These are phyloP conservation scores for Cryphonectria japonica DNA, from an alignment of 2,329 filamentous ascomycete genomes.

Conservation along the genomic window DNA sequence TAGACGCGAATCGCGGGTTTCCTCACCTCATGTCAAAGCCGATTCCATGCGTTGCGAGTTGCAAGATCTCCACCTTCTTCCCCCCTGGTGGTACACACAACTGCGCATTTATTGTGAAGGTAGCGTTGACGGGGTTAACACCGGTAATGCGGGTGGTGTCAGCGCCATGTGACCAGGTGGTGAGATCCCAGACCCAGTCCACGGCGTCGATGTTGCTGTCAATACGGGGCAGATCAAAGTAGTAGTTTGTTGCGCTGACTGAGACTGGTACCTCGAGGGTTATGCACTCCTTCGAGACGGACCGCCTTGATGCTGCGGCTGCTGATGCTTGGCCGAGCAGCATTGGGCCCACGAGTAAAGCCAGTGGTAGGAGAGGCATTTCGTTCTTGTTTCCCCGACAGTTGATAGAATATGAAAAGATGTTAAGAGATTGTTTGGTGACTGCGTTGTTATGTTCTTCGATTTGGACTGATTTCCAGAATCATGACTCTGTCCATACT, in stretches of 20 bases:
- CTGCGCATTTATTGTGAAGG: conserved; percentile 33
- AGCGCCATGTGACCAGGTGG: conserved; percentile 29
- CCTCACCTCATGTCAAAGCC: conserved; percentile 52
- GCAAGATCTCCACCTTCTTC: conserved; percentile 35
- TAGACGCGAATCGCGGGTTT: not conserved
- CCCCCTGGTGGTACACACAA: conserved; percentile 32
- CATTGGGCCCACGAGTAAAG: not conserved
- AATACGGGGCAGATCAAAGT: conserved; percentile 31
- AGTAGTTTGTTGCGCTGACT: conserved; percentile 5
- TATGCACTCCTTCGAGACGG: conserved; percentile 13
- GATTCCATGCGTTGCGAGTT: conserved; percentile 48
- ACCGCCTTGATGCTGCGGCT: not conserved
- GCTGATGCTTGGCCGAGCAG: not conserved
- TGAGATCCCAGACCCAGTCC: conserved; percentile 33
- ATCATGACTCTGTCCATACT: not conserved
- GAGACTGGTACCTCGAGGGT: conserved; percentile 1
- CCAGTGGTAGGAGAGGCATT: not conserved
- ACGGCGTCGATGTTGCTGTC: conserved; percentile 36
- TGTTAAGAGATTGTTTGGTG: not conserved
- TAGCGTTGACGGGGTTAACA: conserved; percentile 23
- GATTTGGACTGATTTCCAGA: not conserved
- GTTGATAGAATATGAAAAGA: not conserved
- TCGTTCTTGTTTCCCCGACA: not conserved
- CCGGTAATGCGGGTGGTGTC: conserved; percentile 23
- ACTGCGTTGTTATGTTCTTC: not conserved